Evolutionary conservation across 2,329 filamentous ascomycete species (phyloP), one percentile per base, ranked within the genome.

Genomic region (Anthostomella pinea): DNA sequence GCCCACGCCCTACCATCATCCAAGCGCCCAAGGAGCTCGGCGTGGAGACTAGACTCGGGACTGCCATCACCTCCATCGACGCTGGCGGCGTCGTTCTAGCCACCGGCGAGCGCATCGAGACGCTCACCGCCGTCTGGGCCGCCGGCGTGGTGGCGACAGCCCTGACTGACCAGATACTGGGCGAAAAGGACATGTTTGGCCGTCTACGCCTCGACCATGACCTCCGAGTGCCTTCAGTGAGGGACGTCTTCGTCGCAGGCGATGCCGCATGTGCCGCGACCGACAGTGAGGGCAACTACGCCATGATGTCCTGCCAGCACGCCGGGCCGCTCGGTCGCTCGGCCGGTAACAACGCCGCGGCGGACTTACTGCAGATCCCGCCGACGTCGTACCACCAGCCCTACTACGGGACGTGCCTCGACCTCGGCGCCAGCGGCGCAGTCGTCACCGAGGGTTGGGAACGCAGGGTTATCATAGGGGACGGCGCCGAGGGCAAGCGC

Each of bases 281-380:
- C 4, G 45, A 45, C 11, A 31, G 30, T 4, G 15, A 10, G 11
- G 45, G 36, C 13, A 41, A 45, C 13, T 42, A 15, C 21, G 28
- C 36, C 20, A 42, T 33, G 31, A 45, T 47, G 45, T 36, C 41
- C 6, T 47, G 45, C 18, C 38, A 47, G 16, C 45, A 47, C 22
- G 45, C 45, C 6, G 10, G 16, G 3, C 41, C 45, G 10, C 45
- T 42, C n/a, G 45, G 45, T 2, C 41, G 32, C 14, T 17, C 35
- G 7, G 45, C 45, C 9, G 45, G 41, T 15, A 10, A 47, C 7
- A 47, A 47, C 13, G 41, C 45, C 6, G 39, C 41, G 6, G 41
- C 45, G 8, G 45, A 47, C 18, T 23, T 47, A 4, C 9, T 45
- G 13, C 25, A 36, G 5, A 3, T 45, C 9, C 34, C 41, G 13